phyloP scores from a whole-genome alignment of 306 rosid species.

The Lathyrus tuberosus region DNA sequence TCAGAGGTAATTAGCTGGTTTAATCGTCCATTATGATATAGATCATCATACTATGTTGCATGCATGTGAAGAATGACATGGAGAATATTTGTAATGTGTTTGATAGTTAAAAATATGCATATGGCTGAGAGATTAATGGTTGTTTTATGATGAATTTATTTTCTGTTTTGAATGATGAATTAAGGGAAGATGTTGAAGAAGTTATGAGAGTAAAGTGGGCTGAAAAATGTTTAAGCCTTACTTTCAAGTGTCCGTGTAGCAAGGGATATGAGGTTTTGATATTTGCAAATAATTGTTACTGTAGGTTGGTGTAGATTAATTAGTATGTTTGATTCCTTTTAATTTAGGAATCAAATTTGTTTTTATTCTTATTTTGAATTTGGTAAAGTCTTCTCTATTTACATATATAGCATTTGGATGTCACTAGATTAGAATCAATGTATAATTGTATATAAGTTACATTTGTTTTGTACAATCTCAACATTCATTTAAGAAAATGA shows the following conservation, averaged over 20 bases:
- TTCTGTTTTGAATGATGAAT: conserved; percentile 41
- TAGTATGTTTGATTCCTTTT: conserved; percentile 1
- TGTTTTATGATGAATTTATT: not conserved
- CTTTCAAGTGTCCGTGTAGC: conserved; percentile 64
- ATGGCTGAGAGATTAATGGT: no score
- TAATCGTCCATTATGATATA: no score
- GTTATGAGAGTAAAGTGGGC: conserved; percentile 56
- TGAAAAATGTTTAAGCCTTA: conserved; percentile 45
- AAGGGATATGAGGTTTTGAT: conserved; percentile 59
- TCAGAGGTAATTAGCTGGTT: no score
- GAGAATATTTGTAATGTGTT: no score
- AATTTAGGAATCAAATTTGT: conserved; percentile 3
- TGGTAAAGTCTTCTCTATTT: conserved; percentile 5
- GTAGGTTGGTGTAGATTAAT: conserved; percentile 53
- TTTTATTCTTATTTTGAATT: not conserved
- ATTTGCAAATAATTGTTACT: conserved; percentile 52
- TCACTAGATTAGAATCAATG: conserved; percentile 26
- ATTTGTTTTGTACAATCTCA: conserved; percentile 25
- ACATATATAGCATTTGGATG: not conserved
- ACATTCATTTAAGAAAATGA: conserved; percentile 11
- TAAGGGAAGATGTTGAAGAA: conserved; percentile 43
- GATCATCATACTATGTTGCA: no score
- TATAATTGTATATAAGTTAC: no score
- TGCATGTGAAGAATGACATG: no score
- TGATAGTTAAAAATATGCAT: no score